Base-by-base conservation (phyloP, 257 asterid genomes). In the Solanum commersonii region DNA sequence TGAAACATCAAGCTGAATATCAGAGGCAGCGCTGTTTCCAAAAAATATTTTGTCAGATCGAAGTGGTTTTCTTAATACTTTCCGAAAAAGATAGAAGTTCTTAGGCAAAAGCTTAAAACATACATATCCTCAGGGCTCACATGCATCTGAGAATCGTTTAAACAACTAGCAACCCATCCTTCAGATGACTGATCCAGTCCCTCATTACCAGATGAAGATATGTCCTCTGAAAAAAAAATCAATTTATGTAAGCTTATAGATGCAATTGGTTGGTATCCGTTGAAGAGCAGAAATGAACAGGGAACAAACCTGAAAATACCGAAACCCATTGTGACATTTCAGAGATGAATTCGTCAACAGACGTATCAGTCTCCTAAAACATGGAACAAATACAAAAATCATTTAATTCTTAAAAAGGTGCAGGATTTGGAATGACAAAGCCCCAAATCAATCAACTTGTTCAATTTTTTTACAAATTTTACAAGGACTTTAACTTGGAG, bases 161-260 rank as follows among this genome's bases (percentile, higher is more conserved):
- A 90, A 94, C 98, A 96, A 87, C 92, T 92, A 5, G 95, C 93
- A 82, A 95, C 93, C 98, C 98, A 97, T 40, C 94, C 94, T 92
- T 97, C 98, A 11, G 96, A 88, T 27, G 98, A 90, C 14, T 91
- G 97, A 88, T 95, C 98, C 91, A 95, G 90, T 84, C 89, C 89
- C 87, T 92, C 95, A 42, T 90, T 91, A 86, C 90, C 87, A 31
- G 93, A 87, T 22, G 88, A 90, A 86, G 90, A 74, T 70, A 89
- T 60, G 44, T 37, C 85, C 52, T 89, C 91, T 92, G 89, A 27
- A 35, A 31, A 81, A 84, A 42, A 16, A 76, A 76, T 37, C 25
- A 56, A 25, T 52, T 49, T 77, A 65, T 12, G 20, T 67, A 33
- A 86, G 59, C 34, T 37, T 52, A 42, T 13, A 59, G n/a, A 49